A percentile compares a stretch with the other conserved stretches of the same genome.
Evolutionary conservation across 169 alveolate genomes (phyloP).

Genomic region (Toxoplasma gondii): DNA sequence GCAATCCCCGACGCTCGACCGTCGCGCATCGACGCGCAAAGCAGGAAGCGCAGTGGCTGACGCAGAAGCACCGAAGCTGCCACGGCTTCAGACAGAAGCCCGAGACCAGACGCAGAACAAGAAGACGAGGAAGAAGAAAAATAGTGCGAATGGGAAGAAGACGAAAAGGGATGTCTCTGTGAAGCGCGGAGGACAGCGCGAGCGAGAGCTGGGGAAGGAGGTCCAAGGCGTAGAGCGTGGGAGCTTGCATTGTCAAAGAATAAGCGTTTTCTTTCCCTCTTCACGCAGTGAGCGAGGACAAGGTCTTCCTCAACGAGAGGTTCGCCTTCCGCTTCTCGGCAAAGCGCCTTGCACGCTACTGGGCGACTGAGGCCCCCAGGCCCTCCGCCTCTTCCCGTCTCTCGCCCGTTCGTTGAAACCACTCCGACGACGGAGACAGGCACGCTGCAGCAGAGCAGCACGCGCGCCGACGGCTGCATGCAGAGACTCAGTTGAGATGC

Average conservation of each 20-base stretch:
- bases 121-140: no score
- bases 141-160: not conserved
- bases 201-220: not conserved
- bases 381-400: not conserved
- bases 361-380: not conserved
- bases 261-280: not conserved
- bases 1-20: not conserved
- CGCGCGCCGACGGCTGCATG: not conserved
- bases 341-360: not conserved
- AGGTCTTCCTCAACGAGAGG: not conserved
- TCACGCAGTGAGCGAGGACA: not conserved
- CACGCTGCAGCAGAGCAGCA: not conserved
- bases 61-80: not conserved
- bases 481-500: not conserved
- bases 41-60: conserved; percentile 3
- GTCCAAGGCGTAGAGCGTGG: not conserved
- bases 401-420: not conserved
- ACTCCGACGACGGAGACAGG: not conserved
- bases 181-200: not conserved
- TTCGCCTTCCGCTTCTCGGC: not conserved
- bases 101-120: not conserved
- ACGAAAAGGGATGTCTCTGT: not conserved
- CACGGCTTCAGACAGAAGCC: not conserved
- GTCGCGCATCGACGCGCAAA: not conserved
- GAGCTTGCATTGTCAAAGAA: not conserved